Evolutionary conservation across 2,329 filamentous ascomycete genomes (phyloP).

Genomic region (Aspergillus sp.): DNA sequence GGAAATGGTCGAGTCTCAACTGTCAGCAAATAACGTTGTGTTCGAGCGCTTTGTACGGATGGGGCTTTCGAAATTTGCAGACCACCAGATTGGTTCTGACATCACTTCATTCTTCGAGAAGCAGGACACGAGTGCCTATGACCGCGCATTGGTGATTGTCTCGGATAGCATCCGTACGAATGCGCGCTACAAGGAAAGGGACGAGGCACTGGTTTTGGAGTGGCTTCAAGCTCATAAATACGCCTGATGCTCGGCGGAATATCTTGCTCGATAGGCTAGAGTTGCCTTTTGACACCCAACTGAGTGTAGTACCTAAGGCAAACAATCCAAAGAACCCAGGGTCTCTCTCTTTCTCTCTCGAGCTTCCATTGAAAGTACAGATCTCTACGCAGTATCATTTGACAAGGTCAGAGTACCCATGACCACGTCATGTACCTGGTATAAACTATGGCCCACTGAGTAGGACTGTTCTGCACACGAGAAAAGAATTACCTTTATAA

Average conservation of each 20-base stretch:
- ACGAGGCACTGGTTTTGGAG: slow-evolving; percentile 69
- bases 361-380: too few species aligned
- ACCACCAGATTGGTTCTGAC: slow-evolving; percentile 67
- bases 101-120: slow-evolving; percentile 81
- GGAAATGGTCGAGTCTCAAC: slow-evolving; percentile 67
- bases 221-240: slow-evolving; percentile 71
- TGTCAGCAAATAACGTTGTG: slow-evolving; percentile 79
- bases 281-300: not conserved
- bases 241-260: slow-evolving; percentile 32
- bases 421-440: too few species aligned
- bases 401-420: too few species aligned
- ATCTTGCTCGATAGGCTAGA: not conserved
- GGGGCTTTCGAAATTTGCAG: slow-evolving; percentile 75
- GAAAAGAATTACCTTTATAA: too few species aligned
- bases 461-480: too few species aligned
- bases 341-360: too few species aligned
- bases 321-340: not conserved
- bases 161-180: slow-evolving; percentile 82
- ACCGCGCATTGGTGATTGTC: slow-evolving; percentile 80
- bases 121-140: slow-evolving; percentile 83
- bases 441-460: too few species aligned
- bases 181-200: slow-evolving; percentile 77
- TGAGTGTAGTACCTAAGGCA: not conserved
- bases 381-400: too few species aligned
- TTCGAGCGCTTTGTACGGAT: slow-evolving; percentile 84